Base-by-base conservation (phyloP, 305 asterid species). In the Fraxinus albicans region DNA sequence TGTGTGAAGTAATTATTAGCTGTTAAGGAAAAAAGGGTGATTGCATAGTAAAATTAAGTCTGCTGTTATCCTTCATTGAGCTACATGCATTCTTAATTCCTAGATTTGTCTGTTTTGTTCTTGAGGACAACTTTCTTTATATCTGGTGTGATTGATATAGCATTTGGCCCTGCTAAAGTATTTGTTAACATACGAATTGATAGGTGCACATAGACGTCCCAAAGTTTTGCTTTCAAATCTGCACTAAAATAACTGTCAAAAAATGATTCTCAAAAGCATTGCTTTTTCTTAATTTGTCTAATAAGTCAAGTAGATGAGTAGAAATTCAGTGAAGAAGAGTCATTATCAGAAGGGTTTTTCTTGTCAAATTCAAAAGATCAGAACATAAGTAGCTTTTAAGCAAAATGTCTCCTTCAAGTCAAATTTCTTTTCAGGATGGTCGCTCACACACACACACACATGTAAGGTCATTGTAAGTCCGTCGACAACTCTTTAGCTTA, bases 31-130 rank as follows among this genome's bases (percentile, higher is more conserved):
- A 79, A 85, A 84, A 79, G 47, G 78, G 44, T 69, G 73, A 34
- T 33, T 72, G 4, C 9, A 9, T 25, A 9, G 17, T 65, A 8
- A 4, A 53, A 38, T 69, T 63, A 60, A 67, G 76, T 38, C 58
- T 42, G 38, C 38, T 81, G 70, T 83, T 72, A 75, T 85, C 85
- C 19, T 65, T 21, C 72, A 82, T 87, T 82, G 15, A 82, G 74
- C 87, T 82, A 82, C 72, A 47, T 77, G 60, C 42, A 80, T 85
- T 80, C 79, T 84, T 84, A 85, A 78, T 87, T 80, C 81, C 60
- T 72, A 75, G 75, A 27, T 3, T 69, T 10, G 42, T 82, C 58
- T 73, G 60, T 73, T 73, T 77, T 38, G 40, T 65, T 82, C 55
- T 63, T 12, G 73, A 65, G 85, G 85, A 77, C 82, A 63, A 77